phyloP scores from a whole-genome alignment of 805 yeast species.

The Cyberlindnera saturnus region DNA sequence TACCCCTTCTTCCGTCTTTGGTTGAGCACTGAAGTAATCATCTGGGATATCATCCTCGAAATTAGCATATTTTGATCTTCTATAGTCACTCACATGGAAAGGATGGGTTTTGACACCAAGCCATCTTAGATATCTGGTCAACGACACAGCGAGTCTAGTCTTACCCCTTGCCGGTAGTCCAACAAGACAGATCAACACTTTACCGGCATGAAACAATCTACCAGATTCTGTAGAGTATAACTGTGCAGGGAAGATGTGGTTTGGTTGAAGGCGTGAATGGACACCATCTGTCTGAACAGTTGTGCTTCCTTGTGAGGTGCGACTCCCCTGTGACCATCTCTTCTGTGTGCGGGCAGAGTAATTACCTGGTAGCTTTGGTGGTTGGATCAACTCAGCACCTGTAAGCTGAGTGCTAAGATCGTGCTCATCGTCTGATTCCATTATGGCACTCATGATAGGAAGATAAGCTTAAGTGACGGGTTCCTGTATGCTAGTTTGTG shows the following conservation, averaged over 20 bases:
- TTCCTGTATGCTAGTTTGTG: too few species aligned
- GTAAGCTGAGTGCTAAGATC: conserved; percentile 12
- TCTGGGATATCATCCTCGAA: conserved; percentile 48
- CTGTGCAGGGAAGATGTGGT: conserved; percentile 84
- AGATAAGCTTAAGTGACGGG: not conserved
- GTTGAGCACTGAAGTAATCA: conserved; percentile 60
- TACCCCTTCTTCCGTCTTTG: conserved; percentile 41
- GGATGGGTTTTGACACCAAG: conserved; percentile 89
- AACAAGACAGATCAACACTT: conserved; percentile 78
- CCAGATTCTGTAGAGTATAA: conserved; percentile 91
- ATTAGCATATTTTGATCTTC: conserved; percentile 42
- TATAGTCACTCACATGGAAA: conserved; percentile 88
- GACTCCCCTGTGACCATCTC: conserved; percentile 36
- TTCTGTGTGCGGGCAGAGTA: conserved; percentile 49
- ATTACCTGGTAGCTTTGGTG: conserved; percentile 42
- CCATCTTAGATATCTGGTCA: conserved; percentile 93
- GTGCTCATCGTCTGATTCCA: conserved; percentile 27
- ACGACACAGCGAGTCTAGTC: conserved; percentile 84
- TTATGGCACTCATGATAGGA: conserved; percentile 24
- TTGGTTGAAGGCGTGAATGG: conserved; percentile 54
- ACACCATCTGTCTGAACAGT: conserved; percentile 46
- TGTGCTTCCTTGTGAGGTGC: conserved; percentile 10
- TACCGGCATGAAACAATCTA: conserved; percentile 91
- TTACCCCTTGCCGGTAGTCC: conserved; percentile 97
- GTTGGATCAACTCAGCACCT: conserved; percentile 31